A percentile compares a stretch with the other conserved stretches of the same genome.
phyloP scores from a whole-genome alignment of 441 rosid genomes.

The Euphorbia schlechtendalii region DNA sequence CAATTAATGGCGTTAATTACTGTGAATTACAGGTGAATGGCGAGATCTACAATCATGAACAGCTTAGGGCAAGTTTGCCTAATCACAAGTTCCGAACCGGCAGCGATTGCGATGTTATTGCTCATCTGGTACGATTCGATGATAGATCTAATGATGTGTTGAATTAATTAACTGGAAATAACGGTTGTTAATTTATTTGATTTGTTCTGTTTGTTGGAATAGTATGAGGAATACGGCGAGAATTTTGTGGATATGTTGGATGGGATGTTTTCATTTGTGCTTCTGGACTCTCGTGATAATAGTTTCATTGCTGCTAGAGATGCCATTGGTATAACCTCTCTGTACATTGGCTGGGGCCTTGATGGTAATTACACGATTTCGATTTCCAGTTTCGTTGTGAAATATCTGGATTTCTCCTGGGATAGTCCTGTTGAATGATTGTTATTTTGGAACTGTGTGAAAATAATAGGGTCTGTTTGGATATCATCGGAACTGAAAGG shows the following conservation, averaged over 20 bases:
- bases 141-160: too few relatives aligned
- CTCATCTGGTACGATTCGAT: constrained; percentile 65
- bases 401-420: too few relatives aligned
- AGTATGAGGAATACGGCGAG: constrained; percentile 90
- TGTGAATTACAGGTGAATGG: constrained; percentile 58
- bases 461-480: constrained; percentile 66
- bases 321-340: constrained; percentile 83
- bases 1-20: too few relatives aligned
- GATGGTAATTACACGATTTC: constrained; percentile 35
- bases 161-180: not conserved
- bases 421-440: too few relatives aligned
- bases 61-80: constrained; percentile 48
- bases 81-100: constrained; percentile 73
- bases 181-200: not conserved
- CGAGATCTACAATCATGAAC: constrained; percentile 85
- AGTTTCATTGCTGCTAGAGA: constrained; percentile 82
- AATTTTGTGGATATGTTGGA: constrained; percentile 80
- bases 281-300: constrained; percentile 65
- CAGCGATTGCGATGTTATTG: constrained; percentile 81
- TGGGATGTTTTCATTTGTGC: constrained; percentile 85
- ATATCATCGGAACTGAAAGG: constrained; percentile 81
- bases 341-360: constrained; percentile 87
- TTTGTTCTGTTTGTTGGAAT: not conserved
- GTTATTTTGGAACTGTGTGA: too few relatives aligned
- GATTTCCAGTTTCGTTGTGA: not conserved